Percentiles rank a stretch among this genome's conserved stretches.
Evolutionary conservation across 73 alveolate species (phyloP).

Genomic region (Blepharisma japonicum): DNA sequence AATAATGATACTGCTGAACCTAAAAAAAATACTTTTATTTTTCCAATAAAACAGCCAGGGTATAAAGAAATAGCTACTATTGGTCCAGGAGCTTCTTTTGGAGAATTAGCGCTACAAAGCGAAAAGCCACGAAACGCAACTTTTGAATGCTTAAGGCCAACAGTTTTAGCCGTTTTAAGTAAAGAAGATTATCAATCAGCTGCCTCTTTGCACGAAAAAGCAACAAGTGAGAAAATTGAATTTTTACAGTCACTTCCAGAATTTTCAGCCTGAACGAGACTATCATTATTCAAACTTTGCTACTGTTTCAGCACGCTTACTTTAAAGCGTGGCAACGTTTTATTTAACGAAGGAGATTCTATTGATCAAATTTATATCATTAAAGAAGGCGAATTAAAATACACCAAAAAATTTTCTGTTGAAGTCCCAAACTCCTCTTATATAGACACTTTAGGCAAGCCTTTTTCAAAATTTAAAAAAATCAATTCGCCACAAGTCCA

Average conservation of each 20-base stretch:
- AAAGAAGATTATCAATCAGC: neutral
- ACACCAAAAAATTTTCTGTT: neutral
- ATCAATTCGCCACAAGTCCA: neutral
- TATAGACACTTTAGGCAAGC: neutral
- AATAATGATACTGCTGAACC: too few relatives aligned
- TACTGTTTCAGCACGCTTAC: neutral
- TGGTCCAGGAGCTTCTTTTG: neutral
- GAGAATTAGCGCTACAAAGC: neutral
- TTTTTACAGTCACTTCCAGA: neutral
- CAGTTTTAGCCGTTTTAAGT: neutral
- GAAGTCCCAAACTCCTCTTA: neutral
- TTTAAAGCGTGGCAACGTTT: too few relatives aligned
- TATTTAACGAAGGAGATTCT: neutral
- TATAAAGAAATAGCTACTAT: neutral
- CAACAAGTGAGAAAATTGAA: conserved; percentile 2
- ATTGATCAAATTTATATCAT: neutral
- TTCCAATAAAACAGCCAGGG: neutral
- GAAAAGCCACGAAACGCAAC: neutral
- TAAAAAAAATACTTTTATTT: too few relatives aligned
- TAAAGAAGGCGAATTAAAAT: conserved; percentile 15
- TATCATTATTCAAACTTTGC: neutral
- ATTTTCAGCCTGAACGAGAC: conserved; percentile 1
- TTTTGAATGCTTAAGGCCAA: neutral
- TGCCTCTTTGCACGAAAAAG: neutral
- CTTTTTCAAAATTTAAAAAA: neutral